Base-by-base conservation (phyloP, 2,329 filamentous ascomycete genomes). In the Botrytis deweyae region DNA sequence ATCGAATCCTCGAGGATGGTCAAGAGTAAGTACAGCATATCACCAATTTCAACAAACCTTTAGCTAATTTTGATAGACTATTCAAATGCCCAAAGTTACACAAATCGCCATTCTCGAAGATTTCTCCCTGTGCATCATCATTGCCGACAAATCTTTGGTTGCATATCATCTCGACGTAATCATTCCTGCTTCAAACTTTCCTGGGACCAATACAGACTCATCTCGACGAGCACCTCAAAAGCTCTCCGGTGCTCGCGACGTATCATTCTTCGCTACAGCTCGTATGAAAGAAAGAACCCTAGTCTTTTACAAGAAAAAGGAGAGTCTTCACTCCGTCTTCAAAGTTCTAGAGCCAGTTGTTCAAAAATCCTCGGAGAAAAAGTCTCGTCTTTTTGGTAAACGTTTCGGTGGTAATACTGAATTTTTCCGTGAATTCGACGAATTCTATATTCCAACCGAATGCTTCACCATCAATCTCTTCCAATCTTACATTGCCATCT, bases 361-460 rank as follows among this genome's bases (percentile, higher is more conserved):
- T 80, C 95, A 98, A 78, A 98, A 97, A 81, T 92, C 94, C 0
- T 91, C 93, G 0, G 93, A 97, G 80, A 95, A 93, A 85, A 93
- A 91, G 79, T 88, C 90, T 7, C 90, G 93, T 14, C 82, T 91
- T 22, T 91, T 91, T 76, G 87, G 89, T 58, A 79, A 78, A 74
- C 79, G 78, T 52, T 90, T 90, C 76, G 87, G 88, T 44, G 94
- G 94, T 33, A 90, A 89, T 74, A 98, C 95, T 0, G 96, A 99
- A 79, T 95, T 95, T 79, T 99, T 98, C 90, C 92, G 96, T 76
- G 96, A 99, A 81, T 99, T 95, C 82, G 96, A 99, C 84, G 96
- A 98, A 78, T 99, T 99, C 83, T 99, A 98, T 84, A 95, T 99
- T 78, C 96, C 96, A 0, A 92, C 93, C 3, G 97, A 99, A 81